Evolutionary conservation across 192 early-diverging fungal species (phyloP), one percentile per base, ranked within the genome.

Genomic region (Chytriomyces sp.): DNA sequence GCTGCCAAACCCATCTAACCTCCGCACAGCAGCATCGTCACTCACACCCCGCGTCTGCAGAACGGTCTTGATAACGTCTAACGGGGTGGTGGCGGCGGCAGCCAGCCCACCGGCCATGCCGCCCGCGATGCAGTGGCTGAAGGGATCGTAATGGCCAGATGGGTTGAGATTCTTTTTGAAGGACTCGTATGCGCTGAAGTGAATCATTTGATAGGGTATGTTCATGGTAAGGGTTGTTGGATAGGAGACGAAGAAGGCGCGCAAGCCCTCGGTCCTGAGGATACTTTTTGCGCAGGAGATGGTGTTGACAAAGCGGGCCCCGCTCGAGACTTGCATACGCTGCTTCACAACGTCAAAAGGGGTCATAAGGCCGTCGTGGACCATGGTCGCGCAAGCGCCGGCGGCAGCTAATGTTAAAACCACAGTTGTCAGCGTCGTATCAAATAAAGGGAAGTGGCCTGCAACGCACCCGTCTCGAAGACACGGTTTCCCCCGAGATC

Each of bases 271-370:
- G 3, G 72, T 79, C 25, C 81, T 76, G 49, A 93, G 79, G 12
- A 98, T 87, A 5, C 83, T 77, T 31, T 77, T 67, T 2, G 90
- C 91, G 63, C 93, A 94, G 25, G 93, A 86, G 5, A 85, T 3
- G 22, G 94, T 89, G 38, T 75, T 87, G n/a, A 84, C 82, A 71
- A 94, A 90, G 3, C 78, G 78, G 0, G 93, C 86, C 38, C 89
- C 89, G 31, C 40, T 30, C 5, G 87, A 87, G 22, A 96, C 80
- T 79, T 98, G 96, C 93, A 96, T 94, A 34, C 96, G 86, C 79
- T 98, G 96, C 76, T 98, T 98, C 78, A 96, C 85, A 19, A 98
- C 84, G 79, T 99, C 96, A 81, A 99, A 99, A 12, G 96, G 96
- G 73, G 93, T 99, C 91, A 96, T 93, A 52, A 99, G 79, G 4